Evolutionary conservation across 106 monocot genomes (phyloP), one percentile per base, ranked within the genome.

Genomic region (Amphibolis antarctica): DNA sequence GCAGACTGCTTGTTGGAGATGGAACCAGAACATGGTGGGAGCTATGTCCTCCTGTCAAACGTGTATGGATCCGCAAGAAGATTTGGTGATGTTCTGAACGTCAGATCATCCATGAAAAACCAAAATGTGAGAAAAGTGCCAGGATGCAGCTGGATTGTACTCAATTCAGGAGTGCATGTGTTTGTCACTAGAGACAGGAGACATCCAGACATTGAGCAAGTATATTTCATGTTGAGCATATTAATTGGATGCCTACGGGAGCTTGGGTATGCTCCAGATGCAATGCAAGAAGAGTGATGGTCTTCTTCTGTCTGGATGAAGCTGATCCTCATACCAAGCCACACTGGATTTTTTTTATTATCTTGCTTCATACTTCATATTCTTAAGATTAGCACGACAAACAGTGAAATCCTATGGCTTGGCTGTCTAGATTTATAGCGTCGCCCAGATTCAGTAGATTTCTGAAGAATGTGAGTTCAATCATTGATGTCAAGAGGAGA

Each of bases 61-160:
- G 72, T 73, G 1, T 83, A 77, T 68, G 83, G 86, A 17, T 74
- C 65, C 43, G 81, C 55, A 1, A 83, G 86, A 28, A 86, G 62
- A 63, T 81, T 49, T 22, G 53, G 36, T 11, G 81, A 81, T 51
- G 55, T 86, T 62, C 72, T 65, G 19, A 76, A 77, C 27, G 71
- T 77, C 45, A 66, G 86, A 51, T 57, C 56, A 9, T 71, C 75
- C 50, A 92, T 92, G 91, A 47, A 64, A 67, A 30, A 66, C 55
- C 60, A 60, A 54, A 76, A 71, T 22, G 79, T 92, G 27, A 74
- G 74, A 58, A 92, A 92, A 62, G 36, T 71, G 36, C 73, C 80
- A 0, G 86, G 91, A 17, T 92, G 83, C 54, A 92, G 86, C 66
- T 92, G 91, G 86, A 77, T 92, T 42, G 86, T 83, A 79, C 69